Evolutionary conservation across 352 stramenopile species (phyloP).

Genomic region (Pythium folliculosum): DNA sequence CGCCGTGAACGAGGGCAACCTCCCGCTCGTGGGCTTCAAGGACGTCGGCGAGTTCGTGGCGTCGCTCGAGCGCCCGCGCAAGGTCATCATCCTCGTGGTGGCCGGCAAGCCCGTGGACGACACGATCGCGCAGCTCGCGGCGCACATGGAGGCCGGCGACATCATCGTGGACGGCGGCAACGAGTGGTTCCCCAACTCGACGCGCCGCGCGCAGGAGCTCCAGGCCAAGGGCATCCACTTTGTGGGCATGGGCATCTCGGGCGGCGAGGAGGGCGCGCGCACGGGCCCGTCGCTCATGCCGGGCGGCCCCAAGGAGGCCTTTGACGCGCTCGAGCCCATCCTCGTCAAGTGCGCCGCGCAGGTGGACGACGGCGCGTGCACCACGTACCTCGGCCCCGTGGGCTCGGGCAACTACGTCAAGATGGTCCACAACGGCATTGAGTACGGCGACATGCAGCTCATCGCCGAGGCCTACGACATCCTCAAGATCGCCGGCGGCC

Average conservation of each 20-base stretch:
- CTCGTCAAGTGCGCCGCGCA: conserved; percentile 97
- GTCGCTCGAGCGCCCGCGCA: conserved; percentile 93
- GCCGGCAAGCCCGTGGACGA: conserved; percentile 96
- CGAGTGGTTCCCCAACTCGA: conserved; percentile 98
- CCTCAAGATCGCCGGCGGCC: conserved; percentile 91
- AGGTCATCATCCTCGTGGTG: conserved; percentile 98
- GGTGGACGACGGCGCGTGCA: conserved; percentile 94
- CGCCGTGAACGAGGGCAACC: conserved; percentile 94
- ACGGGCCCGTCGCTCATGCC: conserved; percentile 99
- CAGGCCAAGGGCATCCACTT: conserved; percentile 96
- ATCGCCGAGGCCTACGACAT: conserved; percentile 99
- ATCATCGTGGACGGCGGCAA: conserved; percentile 99
- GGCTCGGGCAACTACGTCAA: conserved; percentile 99
- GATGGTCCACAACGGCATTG: conserved; percentile 99
- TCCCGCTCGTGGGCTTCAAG: conserved; percentile 93
- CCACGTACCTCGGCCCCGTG: conserved; percentile 95
- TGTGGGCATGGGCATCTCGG: conserved; percentile 98
- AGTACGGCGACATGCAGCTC: conserved; percentile 99
- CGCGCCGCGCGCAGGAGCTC: conserved; percentile 93
- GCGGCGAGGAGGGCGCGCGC: conserved; percentile 97
- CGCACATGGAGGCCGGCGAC: conserved; percentile 94
- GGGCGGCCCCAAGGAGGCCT: conserved; percentile 94
- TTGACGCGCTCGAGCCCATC: conserved; percentile 96
- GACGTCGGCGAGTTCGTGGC: conserved; percentile 92
- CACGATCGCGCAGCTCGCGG: conserved; percentile 85